Conservation (phyloP, 2,329 filamentous ascomycete genomes). For the Nemania serpens region DNA sequence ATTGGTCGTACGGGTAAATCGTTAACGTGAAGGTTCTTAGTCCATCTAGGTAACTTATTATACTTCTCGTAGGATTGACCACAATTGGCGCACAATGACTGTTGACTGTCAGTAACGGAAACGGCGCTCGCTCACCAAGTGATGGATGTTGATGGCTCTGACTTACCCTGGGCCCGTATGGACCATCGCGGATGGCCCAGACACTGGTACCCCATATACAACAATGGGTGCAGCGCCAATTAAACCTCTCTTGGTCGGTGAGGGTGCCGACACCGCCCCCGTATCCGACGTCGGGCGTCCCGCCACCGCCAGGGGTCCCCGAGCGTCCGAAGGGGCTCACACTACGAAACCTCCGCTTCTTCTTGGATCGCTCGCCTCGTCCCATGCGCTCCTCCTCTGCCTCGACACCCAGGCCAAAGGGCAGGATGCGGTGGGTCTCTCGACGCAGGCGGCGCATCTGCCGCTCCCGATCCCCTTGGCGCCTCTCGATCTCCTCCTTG, state of each 20-base stretch:
- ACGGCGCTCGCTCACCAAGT: background rate
- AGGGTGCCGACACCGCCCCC: conserved; percentile 70
- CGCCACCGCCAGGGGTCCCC: conserved; percentile 70
- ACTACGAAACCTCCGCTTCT: conserved; percentile 90
- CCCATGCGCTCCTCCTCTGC: conserved; percentile 83
- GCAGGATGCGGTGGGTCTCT: conserved; percentile 67
- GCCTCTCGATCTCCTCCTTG: conserved; percentile 97
- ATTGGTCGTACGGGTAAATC: conserved; percentile 27
- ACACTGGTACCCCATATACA: conserved; percentile 85
- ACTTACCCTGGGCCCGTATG: conserved; percentile 78
- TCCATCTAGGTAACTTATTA: conserved; percentile 79
- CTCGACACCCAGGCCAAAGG: conserved; percentile 59
- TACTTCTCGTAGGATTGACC: conserved; percentile 88
- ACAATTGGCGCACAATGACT: conserved; percentile 93
- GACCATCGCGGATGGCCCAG: conserved; percentile 94
- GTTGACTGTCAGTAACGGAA: conserved; percentile 20
- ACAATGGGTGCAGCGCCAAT: conserved; percentile 90
- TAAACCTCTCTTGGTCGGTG: conserved; percentile 75
- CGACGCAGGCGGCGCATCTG: conserved; percentile 84
- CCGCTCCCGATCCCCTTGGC: conserved; percentile 90
- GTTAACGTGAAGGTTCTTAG: conserved; percentile 66
- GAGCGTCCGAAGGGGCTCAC: conserved; percentile 76
- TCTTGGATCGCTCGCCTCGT: conserved; percentile 89
- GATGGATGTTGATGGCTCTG: background rate
- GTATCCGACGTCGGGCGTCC: conserved; percentile 80